phyloP scores from a whole-genome alignment of 176 grass and related monocot species.

The Aegilops bicornis region DNA sequence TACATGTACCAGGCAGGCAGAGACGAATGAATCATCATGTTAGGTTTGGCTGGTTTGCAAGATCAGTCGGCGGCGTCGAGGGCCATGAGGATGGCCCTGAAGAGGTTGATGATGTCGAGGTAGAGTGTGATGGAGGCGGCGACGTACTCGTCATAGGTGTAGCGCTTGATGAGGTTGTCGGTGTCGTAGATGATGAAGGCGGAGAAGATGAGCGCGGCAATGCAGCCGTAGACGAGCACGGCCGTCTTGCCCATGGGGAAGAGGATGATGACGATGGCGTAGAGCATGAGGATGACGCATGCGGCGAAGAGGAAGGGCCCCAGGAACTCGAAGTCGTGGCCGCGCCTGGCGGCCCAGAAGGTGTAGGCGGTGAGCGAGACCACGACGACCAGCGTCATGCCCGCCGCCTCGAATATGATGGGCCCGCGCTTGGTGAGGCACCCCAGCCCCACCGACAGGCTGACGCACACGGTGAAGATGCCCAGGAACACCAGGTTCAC shows the following conservation, averaged over 20 bases:
- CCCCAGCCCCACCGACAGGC: constrained; percentile 39
- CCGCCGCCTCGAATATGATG: constrained; percentile 63
- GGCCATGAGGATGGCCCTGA: constrained; percentile 50
- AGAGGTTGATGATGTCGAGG: constrained; percentile 84
- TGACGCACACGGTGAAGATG: constrained; percentile 52
- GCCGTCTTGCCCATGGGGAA: constrained; percentile 70
- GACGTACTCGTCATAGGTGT: constrained; percentile 82
- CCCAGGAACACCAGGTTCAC: constrained; percentile 46
- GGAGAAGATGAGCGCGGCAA: constrained; percentile 77
- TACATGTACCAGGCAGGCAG: neutral
- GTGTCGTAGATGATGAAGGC: constrained; percentile 95
- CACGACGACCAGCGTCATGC: constrained; percentile 59
- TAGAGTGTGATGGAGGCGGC: constrained; percentile 75
- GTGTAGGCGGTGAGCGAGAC: constrained; percentile 72
- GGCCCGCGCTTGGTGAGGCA: constrained; percentile 43
- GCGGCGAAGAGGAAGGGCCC: constrained; percentile 69
- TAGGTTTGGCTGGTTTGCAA: neutral
- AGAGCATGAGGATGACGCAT: constrained; percentile 55
- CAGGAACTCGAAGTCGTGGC: constrained; percentile 85
- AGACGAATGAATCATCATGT: neutral
- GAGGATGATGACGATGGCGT: constrained; percentile 48
- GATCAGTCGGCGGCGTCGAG: constrained; percentile 45
- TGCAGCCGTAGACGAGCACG: constrained; percentile 65
- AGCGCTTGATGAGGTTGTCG: constrained; percentile 87
- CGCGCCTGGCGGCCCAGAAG: constrained; percentile 77